phyloP scores from a whole-genome alignment of 371 early-diverging fungal species.

The Caulochytrium protostelioides region DNA sequence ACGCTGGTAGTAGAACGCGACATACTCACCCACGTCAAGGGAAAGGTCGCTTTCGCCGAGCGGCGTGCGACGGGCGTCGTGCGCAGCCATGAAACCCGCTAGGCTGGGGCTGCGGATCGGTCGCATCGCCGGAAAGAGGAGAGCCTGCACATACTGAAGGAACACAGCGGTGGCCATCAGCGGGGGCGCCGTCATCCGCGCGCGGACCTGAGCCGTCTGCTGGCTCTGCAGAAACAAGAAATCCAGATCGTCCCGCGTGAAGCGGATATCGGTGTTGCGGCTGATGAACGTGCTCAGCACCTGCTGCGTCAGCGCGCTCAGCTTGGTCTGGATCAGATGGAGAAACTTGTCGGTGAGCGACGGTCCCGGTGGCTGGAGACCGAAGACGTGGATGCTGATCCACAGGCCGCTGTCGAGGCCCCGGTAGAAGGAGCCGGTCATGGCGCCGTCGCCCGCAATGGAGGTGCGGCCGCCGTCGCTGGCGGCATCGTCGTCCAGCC shows the following conservation, averaged over 20 bases:
- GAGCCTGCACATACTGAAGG: too few relatives aligned
- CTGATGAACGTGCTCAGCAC: conserved; percentile 45
- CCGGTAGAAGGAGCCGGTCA: conserved; percentile 1
- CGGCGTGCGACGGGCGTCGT: too few relatives aligned
- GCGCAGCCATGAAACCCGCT: too few relatives aligned
- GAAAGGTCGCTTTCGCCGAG: too few relatives aligned
- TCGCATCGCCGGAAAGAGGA: too few relatives aligned
- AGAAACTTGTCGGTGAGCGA: conserved; percentile 45
- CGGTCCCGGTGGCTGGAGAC: conserved; percentile 38
- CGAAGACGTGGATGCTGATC: conserved; percentile 42
- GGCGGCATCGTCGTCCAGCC: conserved; percentile 1
- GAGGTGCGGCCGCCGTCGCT: conserved; percentile 8
- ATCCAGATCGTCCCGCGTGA: conserved; percentile 36
- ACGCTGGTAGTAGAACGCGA: too few relatives aligned
- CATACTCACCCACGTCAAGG: too few relatives aligned
- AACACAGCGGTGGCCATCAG: too few relatives aligned
- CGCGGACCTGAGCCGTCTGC: too few relatives aligned
- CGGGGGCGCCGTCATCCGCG: too few relatives aligned
- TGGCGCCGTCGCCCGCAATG: neutral
- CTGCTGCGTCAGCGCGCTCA: conserved; percentile 34
- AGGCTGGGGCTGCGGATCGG: too few relatives aligned
- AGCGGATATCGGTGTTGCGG: conserved; percentile 40
- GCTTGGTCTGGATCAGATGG: conserved; percentile 35
- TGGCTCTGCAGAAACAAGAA: too few relatives aligned
- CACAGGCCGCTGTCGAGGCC: conserved; percentile 12